These are phyloP conservation scores for Bombardia bombarda DNA, from an alignment of 495 filamentous ascomycete species.

Conservation along the genomic window DNA sequence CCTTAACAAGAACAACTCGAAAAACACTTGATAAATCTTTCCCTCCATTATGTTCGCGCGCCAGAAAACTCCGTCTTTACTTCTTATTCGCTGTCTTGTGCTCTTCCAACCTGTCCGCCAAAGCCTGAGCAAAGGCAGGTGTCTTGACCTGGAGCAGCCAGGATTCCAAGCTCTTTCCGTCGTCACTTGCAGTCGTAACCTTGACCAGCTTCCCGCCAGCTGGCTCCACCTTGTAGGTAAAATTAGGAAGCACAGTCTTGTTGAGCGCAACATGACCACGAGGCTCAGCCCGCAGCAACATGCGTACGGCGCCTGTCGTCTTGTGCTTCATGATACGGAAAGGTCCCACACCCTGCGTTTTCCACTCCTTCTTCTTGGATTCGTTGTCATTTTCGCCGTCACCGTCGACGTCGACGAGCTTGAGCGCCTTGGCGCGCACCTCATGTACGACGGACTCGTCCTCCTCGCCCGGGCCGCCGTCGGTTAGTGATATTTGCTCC, in stretches of 20 bases:
- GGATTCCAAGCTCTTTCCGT: slow-evolving; percentile 44
- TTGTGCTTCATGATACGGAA: slow-evolving; percentile 62
- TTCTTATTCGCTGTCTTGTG: slow-evolving; percentile 41
- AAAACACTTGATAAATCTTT: no score
- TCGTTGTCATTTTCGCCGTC: slow-evolving; percentile 23
- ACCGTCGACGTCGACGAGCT: slow-evolving; percentile 30
- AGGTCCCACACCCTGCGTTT: slow-evolving; percentile 53
- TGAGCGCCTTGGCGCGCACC: slow-evolving; percentile 54
- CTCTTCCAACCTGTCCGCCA: slow-evolving; percentile 38
- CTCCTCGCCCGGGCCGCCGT: slow-evolving; percentile 60
- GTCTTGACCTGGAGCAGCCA: slow-evolving; percentile 61
- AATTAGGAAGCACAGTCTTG: slow-evolving; percentile 47
- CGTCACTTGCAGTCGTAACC: slow-evolving; percentile 43
- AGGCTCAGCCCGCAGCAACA: slow-evolving; percentile 61
- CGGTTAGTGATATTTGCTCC: slow-evolving; percentile 55
- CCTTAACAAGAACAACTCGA: no score
- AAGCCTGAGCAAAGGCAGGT: slow-evolving; percentile 31
- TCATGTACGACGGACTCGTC: slow-evolving; percentile 58
- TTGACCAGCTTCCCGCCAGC: slow-evolving; percentile 46
- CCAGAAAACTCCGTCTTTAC: background rate
- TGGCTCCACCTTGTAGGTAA: slow-evolving; percentile 46
- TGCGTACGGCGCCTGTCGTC: slow-evolving; percentile 49
- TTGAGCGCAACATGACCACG: slow-evolving; percentile 64
- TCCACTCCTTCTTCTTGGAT: slow-evolving; percentile 42
- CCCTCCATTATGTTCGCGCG: background rate